Conservation (phyloP, 106 monocot genomes). For the Allium cepa region DNA sequence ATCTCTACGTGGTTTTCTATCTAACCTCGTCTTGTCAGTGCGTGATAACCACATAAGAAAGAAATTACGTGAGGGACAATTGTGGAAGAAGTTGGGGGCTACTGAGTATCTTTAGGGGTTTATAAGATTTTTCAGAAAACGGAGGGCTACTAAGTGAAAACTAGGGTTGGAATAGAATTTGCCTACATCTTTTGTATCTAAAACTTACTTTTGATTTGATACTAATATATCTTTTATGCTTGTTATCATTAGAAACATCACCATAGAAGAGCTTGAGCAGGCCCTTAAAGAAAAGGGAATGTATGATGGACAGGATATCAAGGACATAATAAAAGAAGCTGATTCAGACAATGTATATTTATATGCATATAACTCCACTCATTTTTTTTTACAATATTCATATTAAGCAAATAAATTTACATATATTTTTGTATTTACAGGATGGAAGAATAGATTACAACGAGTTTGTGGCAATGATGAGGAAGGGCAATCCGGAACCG, state of each 20-base stretch:
- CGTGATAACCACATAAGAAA: no score
- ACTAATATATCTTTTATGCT: no score
- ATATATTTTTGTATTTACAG: slow-evolving; percentile 8
- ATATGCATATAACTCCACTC: neutral
- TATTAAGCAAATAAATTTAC: neutral
- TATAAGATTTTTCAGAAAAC: no score
- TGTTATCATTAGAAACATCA: slow-evolving; percentile 19
- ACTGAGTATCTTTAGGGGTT: no score
- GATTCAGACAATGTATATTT: slow-evolving; percentile 66
- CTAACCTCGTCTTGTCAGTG: no score
- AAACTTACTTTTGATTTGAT: no score
- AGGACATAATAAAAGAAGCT: slow-evolving; percentile 61
- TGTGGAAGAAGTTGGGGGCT: no score
- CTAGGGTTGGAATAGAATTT: no score
- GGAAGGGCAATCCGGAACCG: slow-evolving; percentile 12
- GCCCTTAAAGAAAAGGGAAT: slow-evolving; percentile 68
- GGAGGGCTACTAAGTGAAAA: no score
- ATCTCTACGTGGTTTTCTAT: no score
- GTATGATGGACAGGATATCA: slow-evolving; percentile 68
- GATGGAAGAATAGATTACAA: slow-evolving; percentile 60
- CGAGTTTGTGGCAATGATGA: slow-evolving; percentile 17
- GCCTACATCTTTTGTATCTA: no score
- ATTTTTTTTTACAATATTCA: neutral
- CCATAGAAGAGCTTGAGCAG: slow-evolving; percentile 89
- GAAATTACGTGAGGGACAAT: no score